Evolutionary conservation across 768 basidiomycete genomes (phyloP).

Genomic region (Rhodotorula diobovata): DNA sequence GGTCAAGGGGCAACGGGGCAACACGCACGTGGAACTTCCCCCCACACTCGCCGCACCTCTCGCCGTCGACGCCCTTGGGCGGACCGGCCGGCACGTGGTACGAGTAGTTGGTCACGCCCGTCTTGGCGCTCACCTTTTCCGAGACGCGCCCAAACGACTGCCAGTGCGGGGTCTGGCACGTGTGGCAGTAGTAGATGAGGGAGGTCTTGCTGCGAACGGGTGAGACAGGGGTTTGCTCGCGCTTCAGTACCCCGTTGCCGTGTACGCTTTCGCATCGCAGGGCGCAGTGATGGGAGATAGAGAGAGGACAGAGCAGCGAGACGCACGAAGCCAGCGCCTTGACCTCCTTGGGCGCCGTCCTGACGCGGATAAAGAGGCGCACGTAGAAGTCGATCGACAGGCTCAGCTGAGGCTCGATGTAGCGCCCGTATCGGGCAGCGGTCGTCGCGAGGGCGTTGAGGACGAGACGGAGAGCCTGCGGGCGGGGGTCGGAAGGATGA

Average conservation of each 20-base stretch:
- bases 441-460: conserved; percentile 77
- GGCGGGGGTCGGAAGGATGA: neutral
- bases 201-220: conserved; percentile 66
- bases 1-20: neutral
- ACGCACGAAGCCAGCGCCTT: conserved; percentile 74
- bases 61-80: conserved; percentile 46
- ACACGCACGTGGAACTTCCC: conserved; percentile 67
- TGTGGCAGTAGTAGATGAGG: conserved; percentile 73
- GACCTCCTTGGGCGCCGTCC: conserved; percentile 69
- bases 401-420: conserved; percentile 75
- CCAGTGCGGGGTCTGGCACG: conserved; percentile 73
- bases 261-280: neutral
- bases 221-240: neutral
- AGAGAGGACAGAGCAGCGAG: conserved; percentile 4
- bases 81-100: conserved; percentile 74
- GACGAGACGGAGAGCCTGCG: conserved; percentile 76
- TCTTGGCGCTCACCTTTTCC: conserved; percentile 57
- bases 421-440: conserved; percentile 85
- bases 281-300: neutral
- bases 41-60: conserved; percentile 77
- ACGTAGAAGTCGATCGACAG: conserved; percentile 97
- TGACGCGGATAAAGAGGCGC: conserved; percentile 77
- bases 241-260: no score
- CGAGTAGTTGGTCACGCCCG: conserved; percentile 57
- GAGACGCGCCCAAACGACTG: conserved; percentile 77